phyloP scores from a whole-genome alignment of 345 rosid genomes.

The Eucalyptus coolabah region DNA sequence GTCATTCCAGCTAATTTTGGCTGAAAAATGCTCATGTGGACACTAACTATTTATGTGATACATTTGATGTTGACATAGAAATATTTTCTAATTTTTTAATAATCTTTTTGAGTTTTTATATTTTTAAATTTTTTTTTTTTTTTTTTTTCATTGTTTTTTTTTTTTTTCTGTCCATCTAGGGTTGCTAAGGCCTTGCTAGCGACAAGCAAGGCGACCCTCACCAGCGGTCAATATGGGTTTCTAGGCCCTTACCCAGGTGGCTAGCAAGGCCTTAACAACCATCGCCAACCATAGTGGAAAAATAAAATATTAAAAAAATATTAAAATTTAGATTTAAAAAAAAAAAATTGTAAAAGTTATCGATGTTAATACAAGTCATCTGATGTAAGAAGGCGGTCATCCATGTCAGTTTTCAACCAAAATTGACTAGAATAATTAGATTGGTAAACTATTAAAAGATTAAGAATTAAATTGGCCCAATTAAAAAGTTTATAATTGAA shows the following conservation, averaged over 20 bases:
- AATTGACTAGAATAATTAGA: neutral
- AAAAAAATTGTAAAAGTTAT: too few species aligned
- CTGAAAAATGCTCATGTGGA: neutral
- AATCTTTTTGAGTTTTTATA: neutral
- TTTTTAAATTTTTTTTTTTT: neutral
- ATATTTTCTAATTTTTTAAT: neutral
- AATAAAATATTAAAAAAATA: neutral
- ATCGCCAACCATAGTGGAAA: neutral
- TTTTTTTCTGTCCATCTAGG: too few species aligned
- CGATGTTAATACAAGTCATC: fast-evolving
- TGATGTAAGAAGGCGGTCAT: too few species aligned
- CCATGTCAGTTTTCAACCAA: neutral
- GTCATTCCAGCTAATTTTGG: fast-evolving
- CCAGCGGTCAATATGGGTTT: fast-evolving
- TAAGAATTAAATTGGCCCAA: neutral
- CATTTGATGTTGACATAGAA: fast-evolving
- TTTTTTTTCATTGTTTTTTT: too few species aligned
- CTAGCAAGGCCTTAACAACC: neutral
- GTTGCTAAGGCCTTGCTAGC: too few species aligned
- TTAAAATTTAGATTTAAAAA: too few species aligned
- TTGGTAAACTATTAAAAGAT: neutral
- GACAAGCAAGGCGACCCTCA: neutral
- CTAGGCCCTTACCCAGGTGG: neutral
- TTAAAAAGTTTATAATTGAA: neutral
- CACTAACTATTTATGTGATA: fast-evolving